Conservation (phyloP, 768 basidiomycete species). For the Lentinus tigrinus region DNA sequence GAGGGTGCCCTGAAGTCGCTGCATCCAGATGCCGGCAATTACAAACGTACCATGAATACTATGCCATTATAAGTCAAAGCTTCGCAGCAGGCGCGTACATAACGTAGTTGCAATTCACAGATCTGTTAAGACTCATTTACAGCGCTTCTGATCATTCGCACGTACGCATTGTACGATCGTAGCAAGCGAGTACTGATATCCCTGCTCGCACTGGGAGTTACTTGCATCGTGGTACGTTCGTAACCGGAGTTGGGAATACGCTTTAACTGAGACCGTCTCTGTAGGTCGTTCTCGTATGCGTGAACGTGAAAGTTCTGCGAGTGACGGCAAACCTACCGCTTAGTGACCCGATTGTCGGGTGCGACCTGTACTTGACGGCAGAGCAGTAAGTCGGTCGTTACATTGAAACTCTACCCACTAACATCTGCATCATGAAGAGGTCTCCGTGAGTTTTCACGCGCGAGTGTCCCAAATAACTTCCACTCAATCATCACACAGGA, state of each 20-base stretch:
- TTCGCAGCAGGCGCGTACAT: constrained; percentile 2
- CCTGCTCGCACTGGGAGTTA: background rate
- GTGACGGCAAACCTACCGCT: background rate
- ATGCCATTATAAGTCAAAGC: background rate
- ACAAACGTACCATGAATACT: constrained; percentile 6
- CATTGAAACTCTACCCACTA: too few relatives aligned
- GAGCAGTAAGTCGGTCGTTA: background rate
- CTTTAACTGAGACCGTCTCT: too few relatives aligned
- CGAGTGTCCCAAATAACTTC: too few relatives aligned
- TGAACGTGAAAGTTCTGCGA: too few relatives aligned
- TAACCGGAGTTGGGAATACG: too few relatives aligned
- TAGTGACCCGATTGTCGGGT: background rate
- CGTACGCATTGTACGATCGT: background rate
- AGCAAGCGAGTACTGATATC: background rate
- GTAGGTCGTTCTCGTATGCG: too few relatives aligned
- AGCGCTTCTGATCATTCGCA: background rate
- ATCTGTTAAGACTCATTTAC: too few relatives aligned
- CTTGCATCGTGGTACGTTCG: background rate
- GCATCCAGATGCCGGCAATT: background rate
- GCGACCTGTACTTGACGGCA: background rate
- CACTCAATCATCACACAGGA: background rate
- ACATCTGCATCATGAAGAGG: too few relatives aligned
- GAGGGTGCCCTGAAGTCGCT: background rate
- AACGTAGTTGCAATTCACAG: too few relatives aligned
- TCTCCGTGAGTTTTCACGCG: background rate